Evolutionary conservation across 306 rosid species (phyloP), one percentile per base, ranked within the genome.

Genomic region (Prunus davidiana): DNA sequence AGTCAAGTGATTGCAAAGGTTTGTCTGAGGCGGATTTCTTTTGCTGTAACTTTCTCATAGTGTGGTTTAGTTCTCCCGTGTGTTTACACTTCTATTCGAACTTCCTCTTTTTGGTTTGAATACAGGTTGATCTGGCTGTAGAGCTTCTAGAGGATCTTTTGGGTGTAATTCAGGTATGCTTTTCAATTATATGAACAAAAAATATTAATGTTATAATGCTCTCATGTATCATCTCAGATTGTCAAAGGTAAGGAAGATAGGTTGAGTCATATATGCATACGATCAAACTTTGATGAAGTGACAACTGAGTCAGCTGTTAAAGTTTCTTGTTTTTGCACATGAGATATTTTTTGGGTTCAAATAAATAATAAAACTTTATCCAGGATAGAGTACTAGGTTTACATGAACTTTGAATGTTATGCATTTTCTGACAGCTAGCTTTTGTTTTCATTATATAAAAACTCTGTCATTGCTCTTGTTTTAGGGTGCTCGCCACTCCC

Each of bases 61-160:
- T 64, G 60, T 61, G 14, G 28, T 50, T 28, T 24, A 22, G 67
- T 56, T 8, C 7, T 41, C 22, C 69, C 27, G 32, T 46, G 57
- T 69, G 69, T 47, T 78, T 64, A 19, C 49, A 2, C 12, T 49
- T 27, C 55, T 61, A 16, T 77, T 52, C 9, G 56, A 20, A 49
- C 30, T 73, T 52, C 72, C n/a, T 32, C 28, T 67, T 15, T 73
- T 77, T 46, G 49, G 74, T 74, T 81, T 77, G 78, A 52, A 20
- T 82, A 69, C 77, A 93, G 98, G 90, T 91, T 76, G 98, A 93
- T 87, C 93, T 93, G 78, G 89, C 88, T 74, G 75, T 91, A 76
- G 98, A 93, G 90, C 96, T 93, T 78, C 82, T 91, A 73, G 97
- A 91, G 88, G 98, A 93, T 85, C 98, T 93, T 73, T 86, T 91